Conservation (phyloP, 352 stramenopile species). For the Discostella stelligera region DNA sequence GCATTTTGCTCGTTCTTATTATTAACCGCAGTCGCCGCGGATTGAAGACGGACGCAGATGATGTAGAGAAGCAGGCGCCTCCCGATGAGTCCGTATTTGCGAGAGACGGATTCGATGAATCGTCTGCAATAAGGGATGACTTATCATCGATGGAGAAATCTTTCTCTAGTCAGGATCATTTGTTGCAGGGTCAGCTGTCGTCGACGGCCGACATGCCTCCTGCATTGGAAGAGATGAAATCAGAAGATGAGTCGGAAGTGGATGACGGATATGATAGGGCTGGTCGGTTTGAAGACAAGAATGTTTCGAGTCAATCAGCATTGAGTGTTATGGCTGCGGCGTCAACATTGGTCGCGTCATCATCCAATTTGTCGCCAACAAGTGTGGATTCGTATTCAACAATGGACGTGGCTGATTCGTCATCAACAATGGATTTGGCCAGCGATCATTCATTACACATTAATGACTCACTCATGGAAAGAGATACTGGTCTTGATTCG, state of each 20-base stretch:
- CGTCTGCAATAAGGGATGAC: conserved; percentile 16
- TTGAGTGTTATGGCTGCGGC: conserved; percentile 33
- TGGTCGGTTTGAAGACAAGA: conserved; percentile 11
- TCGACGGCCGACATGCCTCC: conserved; percentile 11
- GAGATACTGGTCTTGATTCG: background rate
- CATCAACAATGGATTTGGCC: background rate
- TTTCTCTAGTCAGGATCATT: conserved; percentile 31
- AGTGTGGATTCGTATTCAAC: conserved; percentile 12
- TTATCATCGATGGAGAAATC: conserved; percentile 22
- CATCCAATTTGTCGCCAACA: conserved; percentile 3
- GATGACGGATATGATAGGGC: conserved; percentile 8
- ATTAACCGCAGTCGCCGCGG: background rate
- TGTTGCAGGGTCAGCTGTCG: conserved; percentile 18
- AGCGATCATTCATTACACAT: background rate
- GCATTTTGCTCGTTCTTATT: background rate
- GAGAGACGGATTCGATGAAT: conserved; percentile 13
- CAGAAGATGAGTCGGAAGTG: conserved; percentile 34
- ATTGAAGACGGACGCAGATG: background rate
- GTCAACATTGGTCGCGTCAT: conserved; percentile 40
- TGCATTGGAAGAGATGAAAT: conserved; percentile 5
- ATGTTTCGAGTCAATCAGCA: conserved; percentile 4
- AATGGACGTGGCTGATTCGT: background rate
- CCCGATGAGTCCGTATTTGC: conserved; percentile 14
- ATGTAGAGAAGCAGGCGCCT: conserved; percentile 15
- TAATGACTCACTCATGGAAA: background rate